These are phyloP conservation scores for Ormosia emarginata DNA, from an alignment of 306 rosid species.

Conservation along the genomic window DNA sequence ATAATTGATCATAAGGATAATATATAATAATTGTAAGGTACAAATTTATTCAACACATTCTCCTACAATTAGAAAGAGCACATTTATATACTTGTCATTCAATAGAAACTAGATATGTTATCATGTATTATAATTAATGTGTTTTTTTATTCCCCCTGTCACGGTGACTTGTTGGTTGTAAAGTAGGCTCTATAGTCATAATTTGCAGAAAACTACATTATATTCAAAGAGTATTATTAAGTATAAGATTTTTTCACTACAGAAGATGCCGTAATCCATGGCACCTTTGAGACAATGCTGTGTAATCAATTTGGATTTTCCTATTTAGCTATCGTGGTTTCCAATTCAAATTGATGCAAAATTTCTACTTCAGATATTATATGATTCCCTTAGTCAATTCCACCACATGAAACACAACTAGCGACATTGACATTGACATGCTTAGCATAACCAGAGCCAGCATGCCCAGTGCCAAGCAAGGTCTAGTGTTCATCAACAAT, in stretches of 20 bases:
- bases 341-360: too few relatives aligned
- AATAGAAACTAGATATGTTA: too few relatives aligned
- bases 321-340: not conserved
- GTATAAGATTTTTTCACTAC: not conserved
- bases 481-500: slow-evolving; percentile 51
- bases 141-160: not conserved
- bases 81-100: not conserved
- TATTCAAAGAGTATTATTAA: not conserved
- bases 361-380: not conserved
- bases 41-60: not conserved
- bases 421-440: slow-evolving; percentile 27
- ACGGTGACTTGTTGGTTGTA: not conserved
- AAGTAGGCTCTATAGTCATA: not conserved
- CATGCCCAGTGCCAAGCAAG: slow-evolving; percentile 38
- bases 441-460: slow-evolving; percentile 26
- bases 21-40: not conserved
- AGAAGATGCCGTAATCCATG: not conserved
- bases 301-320: not conserved
- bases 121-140: not conserved
- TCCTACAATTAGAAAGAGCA: not conserved
- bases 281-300: not conserved
- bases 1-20: too few relatives aligned
- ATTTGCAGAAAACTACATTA: not conserved
- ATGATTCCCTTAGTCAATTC: slow-evolving; percentile 19
- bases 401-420: slow-evolving; percentile 24